Conservation (phyloP, 2,329 filamentous ascomycete genomes). For the Fusarium graminum region DNA sequence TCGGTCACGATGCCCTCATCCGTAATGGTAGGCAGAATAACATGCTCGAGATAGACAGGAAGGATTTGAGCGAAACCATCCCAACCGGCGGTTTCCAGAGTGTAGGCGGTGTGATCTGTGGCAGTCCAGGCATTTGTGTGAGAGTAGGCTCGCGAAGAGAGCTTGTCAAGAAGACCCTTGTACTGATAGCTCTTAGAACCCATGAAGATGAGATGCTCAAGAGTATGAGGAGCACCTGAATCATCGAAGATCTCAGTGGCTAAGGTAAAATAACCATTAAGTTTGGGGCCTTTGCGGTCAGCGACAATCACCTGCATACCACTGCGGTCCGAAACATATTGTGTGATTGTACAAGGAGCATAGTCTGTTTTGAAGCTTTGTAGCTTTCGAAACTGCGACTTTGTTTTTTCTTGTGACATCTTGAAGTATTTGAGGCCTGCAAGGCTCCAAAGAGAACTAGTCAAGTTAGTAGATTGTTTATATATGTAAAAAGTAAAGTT, state of each 20-base stretch:
- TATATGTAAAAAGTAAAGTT: conserved; percentile 4
- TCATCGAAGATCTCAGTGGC: conserved; percentile 98
- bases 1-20: conserved; percentile 95
- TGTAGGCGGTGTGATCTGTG: conserved; percentile 96
- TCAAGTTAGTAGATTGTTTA: conserved; percentile 25
- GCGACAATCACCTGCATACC: conserved; percentile 95
- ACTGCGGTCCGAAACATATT: conserved; percentile 95
- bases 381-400: conserved; percentile 80
- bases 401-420: conserved; percentile 67
- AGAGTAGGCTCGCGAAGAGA: conserved; percentile 93
- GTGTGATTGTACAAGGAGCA: conserved; percentile 86
- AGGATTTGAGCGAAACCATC: conserved; percentile 95
- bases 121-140: conserved; percentile 97
- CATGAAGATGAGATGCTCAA: conserved; percentile 89
- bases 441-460: conserved; percentile 42
- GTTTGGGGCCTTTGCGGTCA: conserved; percentile 92
- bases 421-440: conserved; percentile 36
- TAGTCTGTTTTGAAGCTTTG: conserved; percentile 92
- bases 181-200: conserved; percentile 94
- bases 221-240: conserved; percentile 88
- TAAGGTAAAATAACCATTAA: conserved; percentile 93
- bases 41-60: conserved; percentile 94
- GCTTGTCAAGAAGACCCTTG: conserved; percentile 94
- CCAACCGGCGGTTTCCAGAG: conserved; percentile 94
- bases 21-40: conserved; percentile 90